Base-by-base conservation (phyloP, 75 land plant genomes). In the Sequoiadendron giganteum region DNA sequence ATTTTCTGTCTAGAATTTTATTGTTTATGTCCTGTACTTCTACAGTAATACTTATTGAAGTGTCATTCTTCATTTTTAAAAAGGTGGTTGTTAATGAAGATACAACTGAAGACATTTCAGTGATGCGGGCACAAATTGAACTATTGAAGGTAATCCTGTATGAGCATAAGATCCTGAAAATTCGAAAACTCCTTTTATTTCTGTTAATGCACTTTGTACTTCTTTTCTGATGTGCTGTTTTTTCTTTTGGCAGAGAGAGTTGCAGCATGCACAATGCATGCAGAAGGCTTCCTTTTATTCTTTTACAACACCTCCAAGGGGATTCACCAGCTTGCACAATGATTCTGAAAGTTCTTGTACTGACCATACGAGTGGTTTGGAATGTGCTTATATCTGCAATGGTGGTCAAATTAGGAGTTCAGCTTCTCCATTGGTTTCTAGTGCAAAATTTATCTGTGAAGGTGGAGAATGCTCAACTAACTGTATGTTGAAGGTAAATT, bases 81-180 rank as follows among this genome's bases (percentile, higher is more conserved):
- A 48, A 92, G 93, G 93, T 92, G 15, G 85, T 86, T 28, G 43
- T 90, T 3, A 92, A 92, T 88, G 92, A 92, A 84, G 93, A 90
- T 84, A 87, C 90, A 79, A 88, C 86, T 34, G 93, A 92, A 39
- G 90, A 90, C 19, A 86, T 88, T 32, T 70, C 86, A 49, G 89
- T 86, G 38, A 77, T 92, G 78, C 93, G 58, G 58, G 65, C 38
- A 18, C 92, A 92, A 19, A 84, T 92, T 47, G 90, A 90, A 81
- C 32, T 84, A 38, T 55, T 92, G 55, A 92, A 92, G 91, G 93
- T 92, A 61, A 49, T 65, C 36, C 30, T 70, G 21, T 30, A 28
- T 82, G 1, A 32, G n/a, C 34, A 82, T 25, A 45, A n/a, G 47
- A 47, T 0, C 34, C n/a, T 21, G 2, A 45, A 79, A 79, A 9